These are phyloP conservation scores for Cyberlindnera galapagoensis DNA, from an alignment of 805 yeast species.

Conservation along the genomic window DNA sequence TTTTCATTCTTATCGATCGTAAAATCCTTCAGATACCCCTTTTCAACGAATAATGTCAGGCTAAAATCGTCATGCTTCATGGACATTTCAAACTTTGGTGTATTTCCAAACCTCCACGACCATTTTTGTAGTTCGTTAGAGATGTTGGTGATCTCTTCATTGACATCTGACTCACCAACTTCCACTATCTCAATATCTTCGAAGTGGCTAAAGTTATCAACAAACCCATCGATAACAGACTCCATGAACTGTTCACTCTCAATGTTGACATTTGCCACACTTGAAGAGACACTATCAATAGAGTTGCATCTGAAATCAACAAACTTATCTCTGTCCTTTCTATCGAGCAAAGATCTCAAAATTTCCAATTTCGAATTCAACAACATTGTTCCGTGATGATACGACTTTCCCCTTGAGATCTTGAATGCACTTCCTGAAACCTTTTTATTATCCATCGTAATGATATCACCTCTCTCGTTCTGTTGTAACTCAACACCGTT, in stretches of 20 bases:
- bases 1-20: constrained; percentile 17
- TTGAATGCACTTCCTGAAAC: constrained; percentile 93
- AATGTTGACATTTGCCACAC: constrained; percentile 61
- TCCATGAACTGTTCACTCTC: constrained; percentile 39
- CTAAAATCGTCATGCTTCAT: constrained; percentile 30
- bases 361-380: constrained; percentile 56
- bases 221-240: constrained; percentile 23
- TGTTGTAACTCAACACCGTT: constrained; percentile 32
- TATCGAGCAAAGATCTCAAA: constrained; percentile 52
- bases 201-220: constrained; percentile 21
- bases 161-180: constrained; percentile 24
- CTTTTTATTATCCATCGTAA: constrained; percentile 44
- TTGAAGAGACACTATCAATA: constrained; percentile 74
- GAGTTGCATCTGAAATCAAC: constrained; percentile 37
- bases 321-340: constrained; percentile 29
- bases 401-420: constrained; percentile 70
- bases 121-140: constrained; percentile 44
- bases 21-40: constrained; percentile 33
- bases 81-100: constrained; percentile 65
- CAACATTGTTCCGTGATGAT: constrained; percentile 96
- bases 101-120: constrained; percentile 71
- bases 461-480: constrained; percentile 78
- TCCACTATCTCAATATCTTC: constrained; percentile 20
- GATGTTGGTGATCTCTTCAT: constrained; percentile 34
- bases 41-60: constrained; percentile 41